phyloP scores from a whole-genome alignment of 2,329 filamentous ascomycete species.

The Microthyrium microscopicum region DNA sequence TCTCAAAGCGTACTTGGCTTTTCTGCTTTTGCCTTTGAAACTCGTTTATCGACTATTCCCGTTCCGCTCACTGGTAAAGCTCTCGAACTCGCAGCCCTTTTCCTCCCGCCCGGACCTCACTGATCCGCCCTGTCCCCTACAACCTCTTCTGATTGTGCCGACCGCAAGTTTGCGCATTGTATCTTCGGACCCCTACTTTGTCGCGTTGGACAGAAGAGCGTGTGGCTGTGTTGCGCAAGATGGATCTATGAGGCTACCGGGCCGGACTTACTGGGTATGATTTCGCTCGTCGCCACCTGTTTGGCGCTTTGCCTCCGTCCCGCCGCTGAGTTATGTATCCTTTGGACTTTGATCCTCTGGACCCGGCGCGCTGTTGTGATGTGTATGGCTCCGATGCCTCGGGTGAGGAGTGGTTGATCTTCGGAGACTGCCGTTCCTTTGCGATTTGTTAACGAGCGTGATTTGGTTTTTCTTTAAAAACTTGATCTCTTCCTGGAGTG shows the following conservation, averaged over 20 bases:
- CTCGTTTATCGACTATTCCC: background rate
- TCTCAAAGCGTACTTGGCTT: constrained; percentile 13
- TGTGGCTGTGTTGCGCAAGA: constrained; percentile 9
- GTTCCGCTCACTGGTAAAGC: background rate
- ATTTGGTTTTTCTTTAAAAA: constrained; percentile 12
- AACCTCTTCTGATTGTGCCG: constrained; percentile 20
- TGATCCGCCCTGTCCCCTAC: constrained; percentile 11
- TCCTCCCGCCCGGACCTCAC: constrained; percentile 15
- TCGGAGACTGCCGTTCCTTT: constrained; percentile 13
- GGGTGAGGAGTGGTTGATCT: background rate
- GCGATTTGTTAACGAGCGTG: constrained; percentile 27
- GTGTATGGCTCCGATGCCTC: background rate
- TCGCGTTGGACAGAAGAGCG: constrained; percentile 4
- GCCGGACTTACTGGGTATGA: constrained; percentile 27
- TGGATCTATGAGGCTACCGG: constrained; percentile 9
- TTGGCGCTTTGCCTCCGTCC: constrained; percentile 12
- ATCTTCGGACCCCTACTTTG: constrained; percentile 8
- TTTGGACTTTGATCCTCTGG: constrained; percentile 19
- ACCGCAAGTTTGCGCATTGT: constrained; percentile 12
- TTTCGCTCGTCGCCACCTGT: constrained; percentile 24
- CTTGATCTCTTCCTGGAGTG: constrained; percentile 10
- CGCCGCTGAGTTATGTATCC: constrained; percentile 15
- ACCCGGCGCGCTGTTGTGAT: constrained; percentile 17
- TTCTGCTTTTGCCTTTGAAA: background rate
- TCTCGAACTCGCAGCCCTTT: constrained; percentile 9